A percentile compares a stretch with the other conserved stretches of the same genome.
Conservation (phyloP, 257 asterid genomes). For the Capsicum pubescens region DNA sequence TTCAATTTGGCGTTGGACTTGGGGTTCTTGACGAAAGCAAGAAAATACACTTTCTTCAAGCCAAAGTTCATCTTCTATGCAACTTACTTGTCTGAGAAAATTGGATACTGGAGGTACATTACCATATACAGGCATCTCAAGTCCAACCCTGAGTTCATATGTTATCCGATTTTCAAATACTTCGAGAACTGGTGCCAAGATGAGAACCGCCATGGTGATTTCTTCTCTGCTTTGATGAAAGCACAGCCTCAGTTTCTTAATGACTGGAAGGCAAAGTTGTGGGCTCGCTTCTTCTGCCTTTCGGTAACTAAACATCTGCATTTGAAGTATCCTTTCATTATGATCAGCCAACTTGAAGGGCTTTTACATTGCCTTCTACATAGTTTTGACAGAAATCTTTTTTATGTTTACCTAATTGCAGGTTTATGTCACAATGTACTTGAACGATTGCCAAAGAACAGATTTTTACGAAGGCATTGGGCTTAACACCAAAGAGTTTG, state of each 20-base stretch:
- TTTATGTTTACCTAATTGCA: constrained; percentile 38
- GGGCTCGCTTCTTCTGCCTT: constrained; percentile 99
- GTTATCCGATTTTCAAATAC: constrained; percentile 98
- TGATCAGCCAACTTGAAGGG: constrained; percentile 17
- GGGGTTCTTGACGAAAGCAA: constrained; percentile 96
- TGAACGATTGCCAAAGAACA: constrained; percentile 83
- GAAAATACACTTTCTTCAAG: constrained; percentile 98
- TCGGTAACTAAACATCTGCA: constrained; percentile 52
- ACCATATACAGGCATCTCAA: constrained; percentile 96
- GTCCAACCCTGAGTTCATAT: constrained; percentile 84
- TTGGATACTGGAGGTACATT: constrained; percentile 99
- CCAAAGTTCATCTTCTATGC: constrained; percentile 88
- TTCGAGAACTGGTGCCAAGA: constrained; percentile 99
- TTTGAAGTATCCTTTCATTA: not conserved
- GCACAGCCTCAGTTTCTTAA: constrained; percentile 99
- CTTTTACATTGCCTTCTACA: not conserved
- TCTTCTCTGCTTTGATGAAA: constrained; percentile 99
- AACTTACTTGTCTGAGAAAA: constrained; percentile 62
- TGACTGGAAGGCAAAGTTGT: constrained; percentile 99
- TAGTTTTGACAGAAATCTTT: not conserved
- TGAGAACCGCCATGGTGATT: constrained; percentile 99
- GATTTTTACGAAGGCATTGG: constrained; percentile 96
- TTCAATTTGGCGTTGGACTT: constrained; percentile 95
- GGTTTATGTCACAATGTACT: constrained; percentile 98
- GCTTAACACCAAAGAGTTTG: constrained; percentile 87